Percentiles rank a stretch among this genome's conserved stretches.
These are phyloP conservation scores for Annulohypoxylon stygium DNA, from an alignment of 495 filamentous ascomycete species.

Conservation along the genomic window DNA sequence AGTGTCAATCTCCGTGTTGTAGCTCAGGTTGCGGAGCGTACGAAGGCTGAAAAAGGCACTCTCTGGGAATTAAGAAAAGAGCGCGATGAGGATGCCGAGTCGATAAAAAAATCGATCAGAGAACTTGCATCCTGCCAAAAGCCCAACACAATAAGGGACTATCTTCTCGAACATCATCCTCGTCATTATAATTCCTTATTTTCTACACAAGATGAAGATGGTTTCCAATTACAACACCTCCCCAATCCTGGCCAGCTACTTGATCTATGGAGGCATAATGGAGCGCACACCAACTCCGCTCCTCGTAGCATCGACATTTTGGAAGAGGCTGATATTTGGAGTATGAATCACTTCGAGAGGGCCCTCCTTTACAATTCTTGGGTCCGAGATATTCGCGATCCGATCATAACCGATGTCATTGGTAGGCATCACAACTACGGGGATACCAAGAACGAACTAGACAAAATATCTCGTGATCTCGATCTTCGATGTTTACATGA, in stretches of 20 bases:
- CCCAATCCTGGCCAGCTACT: conserved; percentile 35
- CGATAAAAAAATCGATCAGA: conserved; percentile 14
- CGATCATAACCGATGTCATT: conserved; percentile 54
- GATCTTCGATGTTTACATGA: conserved; percentile 65
- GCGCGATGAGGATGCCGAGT: conserved; percentile 2
- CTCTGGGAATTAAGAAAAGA: conserved; percentile 25
- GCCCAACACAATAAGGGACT: conserved; percentile 16
- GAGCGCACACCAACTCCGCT: neutral
- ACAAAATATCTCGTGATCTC: conserved; percentile 61
- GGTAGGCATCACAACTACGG: conserved; percentile 51
- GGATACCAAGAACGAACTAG: conserved; percentile 49
- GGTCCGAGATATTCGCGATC: conserved; percentile 58
- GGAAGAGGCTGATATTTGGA: conserved; percentile 33
- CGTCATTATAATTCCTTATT: conserved; percentile 50
- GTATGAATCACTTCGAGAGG: conserved; percentile 52
- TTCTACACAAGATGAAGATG: conserved; percentile 36
- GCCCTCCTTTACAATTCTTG: conserved; percentile 59
- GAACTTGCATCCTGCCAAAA: conserved; percentile 35
- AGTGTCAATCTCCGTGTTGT: conserved; percentile 63
- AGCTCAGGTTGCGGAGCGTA: conserved; percentile 43
- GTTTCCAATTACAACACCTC: conserved; percentile 35
- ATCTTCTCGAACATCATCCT: conserved; percentile 25
- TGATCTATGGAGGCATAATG: conserved; percentile 35
- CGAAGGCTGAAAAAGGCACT: conserved; percentile 47
- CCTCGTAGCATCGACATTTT: conserved; percentile 31